Evolutionary conservation across 495 filamentous ascomycete genomes (phyloP), one percentile per base, ranked within the genome.

Genomic region (Xylona heveae): DNA sequence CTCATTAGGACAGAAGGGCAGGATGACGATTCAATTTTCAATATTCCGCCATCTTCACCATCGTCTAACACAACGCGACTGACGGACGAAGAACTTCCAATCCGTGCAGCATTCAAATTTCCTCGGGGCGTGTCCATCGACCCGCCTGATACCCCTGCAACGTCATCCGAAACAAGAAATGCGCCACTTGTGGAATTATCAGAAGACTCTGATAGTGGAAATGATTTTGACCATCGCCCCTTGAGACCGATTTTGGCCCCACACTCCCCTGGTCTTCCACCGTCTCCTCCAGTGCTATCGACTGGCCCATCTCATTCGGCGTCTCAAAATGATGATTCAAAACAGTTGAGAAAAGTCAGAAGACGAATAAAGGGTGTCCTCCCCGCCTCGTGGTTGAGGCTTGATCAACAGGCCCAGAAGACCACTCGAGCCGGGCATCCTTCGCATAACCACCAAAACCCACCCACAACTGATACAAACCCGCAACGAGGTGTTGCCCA

Each of bases 331-430:
- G 23, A 25, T 25, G 23, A 25, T 8, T 7, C 13, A 8, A 8
- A 7, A 25, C 8, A 25, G 23, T 8, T 8, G 13, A 7, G 13
- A 25, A 25, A 25, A 13, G 7, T 25, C 40, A 28, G 38, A 38
- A 8, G 36, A 30, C 68, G 53, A 36, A 85, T 85, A 27, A 71
- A 70, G 33, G 84, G 84, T 22, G 82, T 93, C 10, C 62, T 95
- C 26, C 84, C 85, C 22, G 85, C 85, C 4, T 94, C 85, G 3
- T 92, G 77, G 74, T 60, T 90, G 27, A 68, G 77, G 39, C 56
- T 95, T 24, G 72, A 92, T 41, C 54, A 58, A 32, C 48, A 51
- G 36, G 30, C 49, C 30, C 42, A 49, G 32, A 33, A 8, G 23
- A 7, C 8, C 8, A 25, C 23, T 25, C 8, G 8, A 8, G 23